Base-by-base conservation (phyloP, 2,329 filamentous ascomycete species). In the Paraphoma sp. region DNA sequence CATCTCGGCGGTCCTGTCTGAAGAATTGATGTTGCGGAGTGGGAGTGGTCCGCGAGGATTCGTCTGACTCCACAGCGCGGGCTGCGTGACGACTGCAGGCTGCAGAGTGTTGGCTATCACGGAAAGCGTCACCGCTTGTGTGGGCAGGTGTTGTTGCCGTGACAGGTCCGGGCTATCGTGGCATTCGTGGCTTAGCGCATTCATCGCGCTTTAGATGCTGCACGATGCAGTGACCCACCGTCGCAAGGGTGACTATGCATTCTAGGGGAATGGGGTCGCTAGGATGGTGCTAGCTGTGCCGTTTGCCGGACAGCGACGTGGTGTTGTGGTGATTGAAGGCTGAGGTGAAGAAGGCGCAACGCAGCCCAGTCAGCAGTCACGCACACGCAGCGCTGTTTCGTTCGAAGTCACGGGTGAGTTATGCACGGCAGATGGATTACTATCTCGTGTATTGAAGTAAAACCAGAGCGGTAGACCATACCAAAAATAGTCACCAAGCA, bases 151-250 rank as follows among this genome's bases (percentile, higher is more conserved):
- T 42, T 48, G 45, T 38, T 55, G 51, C 45, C 53, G 54, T 51
- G 46, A 52, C 45, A 48, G 53, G 49, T 33, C 53, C 31, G 56
- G 53, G 41, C 28, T 63, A 45, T 52, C 47, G 54, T 59, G 52
- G 60, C 55, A 59, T 53, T 44, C 41, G 57, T 55, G 51, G 60
- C 53, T 63, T 57, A 67, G 62, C 60, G 67, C 62, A 45, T 50
- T 57, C 46, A 53, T 48, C 42, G 43, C 52, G 49, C n/a, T 47
- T 33, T 29, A 51, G 45, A 56, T 28, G 51, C 36, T 23, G 29
- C 17, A 47, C 53, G 29, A 36, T 36, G 50, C 47, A 47, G 51
- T 46, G 46, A 53, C 49, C 29, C 48, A 57, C 56, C 42, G 45
- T 53, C 46, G 45, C 45, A 47, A 36, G 18, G 53, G 49, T 53